phyloP scores from a whole-genome alignment of 139 green algal species.

The Chlorella sp. region DNA sequence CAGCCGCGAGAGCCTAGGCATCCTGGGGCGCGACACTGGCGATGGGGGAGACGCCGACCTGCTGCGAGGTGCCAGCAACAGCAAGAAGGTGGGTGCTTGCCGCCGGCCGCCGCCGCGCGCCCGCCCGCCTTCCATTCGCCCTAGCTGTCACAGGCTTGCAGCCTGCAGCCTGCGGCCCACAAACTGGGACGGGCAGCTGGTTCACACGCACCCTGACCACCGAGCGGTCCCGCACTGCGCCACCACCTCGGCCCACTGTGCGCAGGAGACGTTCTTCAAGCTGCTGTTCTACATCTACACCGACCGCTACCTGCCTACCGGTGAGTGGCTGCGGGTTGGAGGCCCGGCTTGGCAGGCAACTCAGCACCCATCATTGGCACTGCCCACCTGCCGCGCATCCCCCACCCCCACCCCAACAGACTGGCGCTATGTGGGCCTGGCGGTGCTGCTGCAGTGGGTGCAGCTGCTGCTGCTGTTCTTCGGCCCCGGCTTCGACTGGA shows the following conservation, averaged over 20 bases:
- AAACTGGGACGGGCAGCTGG: too few relatives aligned
- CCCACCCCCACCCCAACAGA: not conserved
- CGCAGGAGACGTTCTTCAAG: constrained; percentile 13
- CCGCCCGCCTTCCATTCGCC: not conserved
- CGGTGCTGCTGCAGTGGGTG: constrained; percentile 5
- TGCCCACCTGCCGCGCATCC: not conserved
- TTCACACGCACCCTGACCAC: too few relatives aligned
- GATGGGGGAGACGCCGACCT: not conserved
- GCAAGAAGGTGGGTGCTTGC: not conserved
- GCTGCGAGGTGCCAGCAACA: constrained; percentile 2
- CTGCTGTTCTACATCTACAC: constrained; percentile 14
- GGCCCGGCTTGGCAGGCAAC: too few relatives aligned
- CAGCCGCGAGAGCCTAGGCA: not conserved
- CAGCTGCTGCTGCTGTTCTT: constrained; percentile 16
- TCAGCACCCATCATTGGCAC: not conserved
- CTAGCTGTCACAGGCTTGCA: too few relatives aligned
- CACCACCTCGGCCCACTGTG: not conserved
- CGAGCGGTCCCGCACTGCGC: not conserved
- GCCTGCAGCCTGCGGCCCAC: too few relatives aligned
- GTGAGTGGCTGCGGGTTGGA: not conserved
- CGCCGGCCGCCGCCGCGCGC: not conserved
- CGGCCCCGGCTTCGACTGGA: constrained; percentile 5
- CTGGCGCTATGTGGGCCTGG: constrained; percentile 17
- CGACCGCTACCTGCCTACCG: not conserved
- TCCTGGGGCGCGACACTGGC: not conserved